Base-by-base conservation (phyloP, 1,284 basidiomycete species). In the Ustilago bromivora region DNA sequence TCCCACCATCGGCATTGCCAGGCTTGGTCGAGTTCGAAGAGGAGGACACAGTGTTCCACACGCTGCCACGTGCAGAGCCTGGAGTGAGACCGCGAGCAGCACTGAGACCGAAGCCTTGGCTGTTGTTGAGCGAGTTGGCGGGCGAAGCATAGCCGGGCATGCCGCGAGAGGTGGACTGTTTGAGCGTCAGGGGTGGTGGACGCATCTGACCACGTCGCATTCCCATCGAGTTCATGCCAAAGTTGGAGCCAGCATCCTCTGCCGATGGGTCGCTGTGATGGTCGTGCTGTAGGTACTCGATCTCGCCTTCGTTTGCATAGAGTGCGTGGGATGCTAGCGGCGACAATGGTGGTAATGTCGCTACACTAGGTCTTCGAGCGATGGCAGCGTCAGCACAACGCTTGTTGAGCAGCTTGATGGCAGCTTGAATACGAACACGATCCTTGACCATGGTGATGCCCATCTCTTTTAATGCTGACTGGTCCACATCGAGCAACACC, bases 361-460 rank as follows among this genome's bases (percentile, higher is more conserved):
- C 56, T 19, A 65, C 56, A 32, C 72, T 75, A n/a, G 68, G 62
- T 40, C 68, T 58, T n/a, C 60, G 43, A 46, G 60, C 66, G 28
- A 73, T 54, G 17, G 68, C 68, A 17, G 61, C 67, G 31, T 79
- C 73, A 8, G 71, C 64, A 40, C 79, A 81, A 12, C 75, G 69
- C 64, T 83, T 84, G 66, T 82, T 79, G 57, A 85, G 73, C 31
- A 69, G 43, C 36, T 84, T 83, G 72, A 86, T 84, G n/a, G 84
- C 84, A n/a, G 78, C 71, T 19, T 66, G 58, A 56, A 86, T 68
- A 32, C 84, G 78, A 19, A 85, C 71, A 11, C 84, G 75, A 19
- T 85, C 84, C 31, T 83, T 84, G 46, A 86, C 77, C 64, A 71
- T 72, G 51, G 77, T 65, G 62, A 86, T 79, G 41, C 84, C 84